Evolutionary conservation across 179 eudicot species (phyloP), one percentile per base, ranked within the genome.

Genomic region (Spergularia azorica): DNA sequence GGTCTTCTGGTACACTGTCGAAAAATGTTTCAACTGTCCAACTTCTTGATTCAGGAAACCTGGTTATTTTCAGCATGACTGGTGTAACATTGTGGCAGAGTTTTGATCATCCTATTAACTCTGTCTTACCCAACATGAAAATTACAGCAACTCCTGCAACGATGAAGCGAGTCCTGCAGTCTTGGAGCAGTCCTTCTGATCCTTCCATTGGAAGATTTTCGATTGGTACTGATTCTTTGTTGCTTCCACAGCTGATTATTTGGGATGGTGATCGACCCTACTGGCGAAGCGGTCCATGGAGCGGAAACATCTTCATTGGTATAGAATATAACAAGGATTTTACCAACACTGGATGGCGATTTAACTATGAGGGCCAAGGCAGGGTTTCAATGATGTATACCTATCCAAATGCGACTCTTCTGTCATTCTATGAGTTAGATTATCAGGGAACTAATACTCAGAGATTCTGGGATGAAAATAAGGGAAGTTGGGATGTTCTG

Each of bases 41-140:
- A 21, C 87, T 87, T 74, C 86, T 62, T 56, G 76, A 81, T 77
- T 51, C 79, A 46, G 91, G 91, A 4, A 88, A 86, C 75, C 77
- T 88, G 48, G 87, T 86, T n/a, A 36, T 84, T 39, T 21, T 76
- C 9, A 74, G 76, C 18, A 63, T 66, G 32, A 52, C 74, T 50
- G 75, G 76, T 1, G 58, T 48, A 12, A 73, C 57, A n/a, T 32
- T 79, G 12, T 89, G 92, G 89, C 88, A 86, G 80, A 86, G 89
- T 72, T 88, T 86, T 81, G 87, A 84, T 51, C 71, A 88, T 73
- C 92, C 88, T 0, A 84, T 86, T 4, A 79, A 87, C 68, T 74
- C 87, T 6, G 59, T 80, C 43, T 62, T 87, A 48, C 87, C 89
- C 1, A 58, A 15, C 5, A 83, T 83, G 86, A 75, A 17, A 51